Conservation (phyloP, 345 rosid species). For the Pistacia atlantica region DNA sequence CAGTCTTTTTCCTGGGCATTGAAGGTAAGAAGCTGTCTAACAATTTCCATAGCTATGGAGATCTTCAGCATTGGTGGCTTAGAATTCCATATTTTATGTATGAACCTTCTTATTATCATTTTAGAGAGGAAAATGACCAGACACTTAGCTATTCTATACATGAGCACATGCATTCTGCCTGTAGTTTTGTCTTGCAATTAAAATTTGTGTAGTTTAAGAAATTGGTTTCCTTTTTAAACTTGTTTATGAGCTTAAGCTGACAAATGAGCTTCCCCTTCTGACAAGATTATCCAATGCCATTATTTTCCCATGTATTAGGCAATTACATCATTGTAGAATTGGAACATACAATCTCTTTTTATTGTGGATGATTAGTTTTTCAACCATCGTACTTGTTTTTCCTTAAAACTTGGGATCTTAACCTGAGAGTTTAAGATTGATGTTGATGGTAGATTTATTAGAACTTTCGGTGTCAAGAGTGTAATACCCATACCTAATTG, state of each 20-base stretch:
- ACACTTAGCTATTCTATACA: neutral
- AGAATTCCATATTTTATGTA: neutral
- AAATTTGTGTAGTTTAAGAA: neutral
- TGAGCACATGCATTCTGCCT: neutral
- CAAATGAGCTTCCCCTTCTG: neutral
- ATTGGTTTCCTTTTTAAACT: neutral
- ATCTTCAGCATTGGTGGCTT: neutral
- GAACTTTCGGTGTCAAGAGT: neutral
- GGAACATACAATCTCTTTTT: neutral
- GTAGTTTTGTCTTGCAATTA: neutral
- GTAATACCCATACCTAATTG: neutral
- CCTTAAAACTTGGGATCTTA: neutral
- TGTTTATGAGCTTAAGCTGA: neutral
- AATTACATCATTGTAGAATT: neutral
- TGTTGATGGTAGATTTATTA: conserved; percentile 1
- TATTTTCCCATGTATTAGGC: neutral
- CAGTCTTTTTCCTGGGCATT: conserved; percentile 66
- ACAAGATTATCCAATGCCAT: neutral
- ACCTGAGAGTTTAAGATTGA: neutral
- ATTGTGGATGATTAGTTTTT: neutral
- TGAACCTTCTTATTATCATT: neutral
- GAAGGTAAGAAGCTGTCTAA: conserved; percentile 40
- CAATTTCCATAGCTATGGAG: neutral
- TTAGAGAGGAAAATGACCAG: neutral
- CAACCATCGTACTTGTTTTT: neutral